Base-by-base conservation (phyloP, 495 filamentous ascomycete species). In the Hypomontagnella monticulosa region DNA sequence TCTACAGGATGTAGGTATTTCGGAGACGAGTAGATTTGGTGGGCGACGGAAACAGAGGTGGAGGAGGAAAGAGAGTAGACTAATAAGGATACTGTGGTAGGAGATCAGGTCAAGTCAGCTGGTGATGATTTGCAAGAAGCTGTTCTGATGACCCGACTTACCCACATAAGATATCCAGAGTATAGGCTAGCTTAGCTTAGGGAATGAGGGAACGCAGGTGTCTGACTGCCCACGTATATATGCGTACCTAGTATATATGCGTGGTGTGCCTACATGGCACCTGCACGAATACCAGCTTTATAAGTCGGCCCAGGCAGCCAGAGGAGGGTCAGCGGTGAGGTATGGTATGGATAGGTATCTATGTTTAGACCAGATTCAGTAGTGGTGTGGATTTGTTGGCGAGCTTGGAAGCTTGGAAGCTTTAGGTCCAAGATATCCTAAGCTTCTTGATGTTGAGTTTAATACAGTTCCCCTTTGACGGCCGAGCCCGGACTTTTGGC, bases 261-360 rank as follows among this genome's bases (percentile, higher is more conserved):
- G 23, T 43, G 30, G 44, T 18, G 44, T 20, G 42, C 47, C 57
- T 60, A 60, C 57, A 51, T 60, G 57, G 57, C 57, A 60, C 57
- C 57, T 59, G 56, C n/a, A 30, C 56, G 23, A 3, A 32, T 47
- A 37, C 19, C 15, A 57, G 18, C n/a, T n/a, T n/a, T 18, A 20
- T 46, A 18, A 46, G 16, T 20, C 11, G 16, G 16, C 18, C n/a
- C n/a, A 14, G 4, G 14, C n/a, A 20, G 20, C 15, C 7, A 18
- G 20, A 11, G 42, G 4, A 44, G 14, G 16, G 27, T 30, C n/a
- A 32, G 32, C 15, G 20, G 10, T 14, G 11, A 48, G 44, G 19
- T 49, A 49, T 50, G 27, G 27, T 34, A 36, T 33, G 47, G n/a
- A n/a, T n/a, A n/a, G n/a, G n/a, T n/a, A n/a, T 12, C 15, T 33